Percentiles rank a stretch among this genome's conserved stretches.
phyloP scores from a whole-genome alignment of 2,329 filamentous ascomycete genomes.

The Grosmannia clavigera region DNA sequence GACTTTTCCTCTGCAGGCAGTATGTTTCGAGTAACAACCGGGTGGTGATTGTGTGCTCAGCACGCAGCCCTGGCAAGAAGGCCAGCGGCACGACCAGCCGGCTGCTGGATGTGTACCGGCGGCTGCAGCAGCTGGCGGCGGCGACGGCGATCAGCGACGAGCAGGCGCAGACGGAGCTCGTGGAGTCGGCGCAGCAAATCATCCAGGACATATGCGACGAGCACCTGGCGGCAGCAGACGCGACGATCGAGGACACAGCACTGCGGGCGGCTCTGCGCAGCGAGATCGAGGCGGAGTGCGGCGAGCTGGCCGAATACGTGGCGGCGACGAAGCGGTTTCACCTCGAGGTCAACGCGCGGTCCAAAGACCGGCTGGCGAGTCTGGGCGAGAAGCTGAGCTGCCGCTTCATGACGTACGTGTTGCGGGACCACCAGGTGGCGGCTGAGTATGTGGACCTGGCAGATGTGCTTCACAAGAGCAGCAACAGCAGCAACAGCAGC shows the following conservation, averaged over 20 bases:
- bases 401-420: slow-evolving; percentile 72
- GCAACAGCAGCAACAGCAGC: background rate
- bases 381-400: slow-evolving; percentile 95
- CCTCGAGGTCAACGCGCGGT: slow-evolving; percentile 63
- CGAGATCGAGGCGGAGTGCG: slow-evolving; percentile 67
- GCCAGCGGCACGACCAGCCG: slow-evolving; percentile 89
- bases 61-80: slow-evolving; percentile 88
- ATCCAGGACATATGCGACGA: slow-evolving; percentile 74
- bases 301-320: slow-evolving; percentile 64
- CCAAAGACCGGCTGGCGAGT: slow-evolving; percentile 80
- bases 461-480: slow-evolving; percentile 21
- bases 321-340: slow-evolving; percentile 52
- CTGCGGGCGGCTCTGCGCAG: slow-evolving; percentile 47
- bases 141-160: slow-evolving; percentile 34
- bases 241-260: slow-evolving; percentile 43
- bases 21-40: slow-evolving; percentile 38
- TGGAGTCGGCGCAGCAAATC: slow-evolving; percentile 56
- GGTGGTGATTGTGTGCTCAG: slow-evolving; percentile 90
- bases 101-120: slow-evolving; percentile 50
- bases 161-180: slow-evolving; percentile 37
- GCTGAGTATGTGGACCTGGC: slow-evolving; percentile 85
- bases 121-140: slow-evolving; percentile 40
- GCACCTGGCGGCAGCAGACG: slow-evolving; percentile 61
- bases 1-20: background rate
- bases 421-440: slow-evolving; percentile 70